phyloP scores from a whole-genome alignment of 495 filamentous ascomycete genomes.

The Neurospora sp. region DNA sequence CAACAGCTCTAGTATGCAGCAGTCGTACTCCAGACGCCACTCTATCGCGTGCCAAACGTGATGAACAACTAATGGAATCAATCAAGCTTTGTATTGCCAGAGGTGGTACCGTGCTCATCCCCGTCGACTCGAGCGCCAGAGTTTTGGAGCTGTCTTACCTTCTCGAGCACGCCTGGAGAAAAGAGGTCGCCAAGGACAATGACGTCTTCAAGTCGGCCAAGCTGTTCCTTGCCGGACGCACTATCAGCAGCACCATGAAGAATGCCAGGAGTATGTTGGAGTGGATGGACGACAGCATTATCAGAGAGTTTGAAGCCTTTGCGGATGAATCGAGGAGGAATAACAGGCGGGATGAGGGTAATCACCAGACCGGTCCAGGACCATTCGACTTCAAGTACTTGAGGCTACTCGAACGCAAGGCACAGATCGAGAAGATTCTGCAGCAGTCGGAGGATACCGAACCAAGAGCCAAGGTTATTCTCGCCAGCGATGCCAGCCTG shows the following conservation, averaged over 20 bases:
- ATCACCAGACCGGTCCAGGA: conserved; percentile 39
- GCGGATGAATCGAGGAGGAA: conserved; percentile 39
- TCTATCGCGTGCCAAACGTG: conserved; percentile 61
- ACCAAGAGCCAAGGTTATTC: conserved; percentile 58
- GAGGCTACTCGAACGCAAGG: conserved; percentile 65
- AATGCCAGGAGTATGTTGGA: conserved; percentile 92
- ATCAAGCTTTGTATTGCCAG: conserved; percentile 66
- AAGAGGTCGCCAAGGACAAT: conserved; percentile 44
- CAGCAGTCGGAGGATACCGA: conserved; percentile 24
- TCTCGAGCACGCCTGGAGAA: conserved; percentile 81
- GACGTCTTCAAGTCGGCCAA: conserved; percentile 57
- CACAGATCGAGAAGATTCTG: conserved; percentile 57
- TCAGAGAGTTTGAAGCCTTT: conserved; percentile 80
- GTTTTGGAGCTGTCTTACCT: conserved; percentile 90
- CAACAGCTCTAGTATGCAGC: conserved; percentile 87
- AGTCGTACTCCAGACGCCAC: conserved; percentile 65
- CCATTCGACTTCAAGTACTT: conserved; percentile 90
- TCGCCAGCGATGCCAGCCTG: conserved; percentile 80
- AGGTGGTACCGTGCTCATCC: conserved; percentile 90
- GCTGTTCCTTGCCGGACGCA: conserved; percentile 74
- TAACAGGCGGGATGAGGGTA: conserved; percentile 29
- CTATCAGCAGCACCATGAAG: conserved; percentile 70
- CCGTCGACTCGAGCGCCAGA: conserved; percentile 86
- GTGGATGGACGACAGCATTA: conserved; percentile 95
- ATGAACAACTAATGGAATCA: conserved; percentile 73